Conservation (phyloP, 164 flowering plant species). For the Stephania cephalantha region DNA sequence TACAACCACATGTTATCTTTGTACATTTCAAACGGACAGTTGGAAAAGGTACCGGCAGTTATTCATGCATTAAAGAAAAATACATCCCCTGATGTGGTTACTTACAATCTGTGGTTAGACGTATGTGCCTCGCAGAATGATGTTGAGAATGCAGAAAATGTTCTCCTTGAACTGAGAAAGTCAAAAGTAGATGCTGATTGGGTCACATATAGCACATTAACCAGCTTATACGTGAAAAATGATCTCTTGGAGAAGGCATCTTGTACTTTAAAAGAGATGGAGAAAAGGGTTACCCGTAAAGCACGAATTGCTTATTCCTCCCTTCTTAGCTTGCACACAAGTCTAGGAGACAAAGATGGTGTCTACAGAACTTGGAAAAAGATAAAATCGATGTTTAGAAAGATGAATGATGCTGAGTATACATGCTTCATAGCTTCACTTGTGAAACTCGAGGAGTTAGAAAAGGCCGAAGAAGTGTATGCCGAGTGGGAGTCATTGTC, state of each 20-base stretch:
- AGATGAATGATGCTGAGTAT: constrained; percentile 77
- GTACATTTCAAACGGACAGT: constrained; percentile 53
- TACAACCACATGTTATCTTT: constrained; percentile 70
- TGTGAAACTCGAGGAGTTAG: constrained; percentile 55
- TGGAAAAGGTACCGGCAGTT: constrained; percentile 49
- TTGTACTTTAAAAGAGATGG: constrained; percentile 63
- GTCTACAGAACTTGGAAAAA: constrained; percentile 57
- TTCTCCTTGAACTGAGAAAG: constrained; percentile 44
- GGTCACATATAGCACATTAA: constrained; percentile 68
- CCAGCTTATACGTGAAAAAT: constrained; percentile 52
- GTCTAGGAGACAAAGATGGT: constrained; percentile 46
- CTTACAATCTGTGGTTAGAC: constrained; percentile 65
- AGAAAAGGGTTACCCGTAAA: constrained; percentile 44
- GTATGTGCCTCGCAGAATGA: constrained; percentile 50
- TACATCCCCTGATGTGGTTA: constrained; percentile 57
- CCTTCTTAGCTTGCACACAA: constrained; percentile 58
- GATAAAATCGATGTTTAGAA: constrained; percentile 52
- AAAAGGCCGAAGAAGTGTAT: constrained; percentile 60
- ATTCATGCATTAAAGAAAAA: constrained; percentile 52
- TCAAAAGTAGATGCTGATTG: constrained; percentile 63
- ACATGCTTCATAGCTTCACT: constrained; percentile 65
- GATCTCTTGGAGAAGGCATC: constrained; percentile 51
- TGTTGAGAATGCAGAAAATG: constrained; percentile 53
- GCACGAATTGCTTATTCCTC: constrained; percentile 65
- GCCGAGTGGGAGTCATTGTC: constrained; percentile 73